These are phyloP conservation scores for Kuraishia ogatae DNA, from an alignment of 805 yeast genomes.

Conservation along the genomic window DNA sequence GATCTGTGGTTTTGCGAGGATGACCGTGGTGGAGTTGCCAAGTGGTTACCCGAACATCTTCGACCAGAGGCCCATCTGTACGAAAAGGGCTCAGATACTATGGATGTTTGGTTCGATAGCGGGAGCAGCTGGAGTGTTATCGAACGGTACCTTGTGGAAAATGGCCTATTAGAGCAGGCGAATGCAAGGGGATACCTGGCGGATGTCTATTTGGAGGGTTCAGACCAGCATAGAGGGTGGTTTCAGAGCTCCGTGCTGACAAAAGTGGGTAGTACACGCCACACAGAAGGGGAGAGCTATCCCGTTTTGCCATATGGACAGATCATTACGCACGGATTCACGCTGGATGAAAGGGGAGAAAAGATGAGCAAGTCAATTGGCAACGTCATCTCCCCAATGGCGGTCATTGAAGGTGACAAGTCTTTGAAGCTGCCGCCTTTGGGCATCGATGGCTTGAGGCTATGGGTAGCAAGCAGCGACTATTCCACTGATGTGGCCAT, in stretches of 20 bases:
- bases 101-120: constrained; percentile 99
- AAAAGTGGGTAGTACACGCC: constrained; percentile 53
- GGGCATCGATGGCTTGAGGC: constrained; percentile 86
- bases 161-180: constrained; percentile 23
- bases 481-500: constrained; percentile 74
- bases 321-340: constrained; percentile 90
- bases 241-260: constrained; percentile 89
- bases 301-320: constrained; percentile 51
- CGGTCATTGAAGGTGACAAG: constrained; percentile 54
- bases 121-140: constrained; percentile 85
- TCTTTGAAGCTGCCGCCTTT: constrained; percentile 46
- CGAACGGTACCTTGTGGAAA: constrained; percentile 26
- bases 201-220: constrained; percentile 89
- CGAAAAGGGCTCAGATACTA: constrained; percentile 74
- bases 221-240: constrained; percentile 99
- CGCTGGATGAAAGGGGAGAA: constrained; percentile 72
- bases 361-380: constrained; percentile 96
- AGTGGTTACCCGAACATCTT: constrained; percentile 66
- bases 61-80: constrained; percentile 33
- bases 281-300: no score
- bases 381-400: constrained; percentile 63
- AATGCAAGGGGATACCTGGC: constrained; percentile 38
- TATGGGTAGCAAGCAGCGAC: constrained; percentile 87
- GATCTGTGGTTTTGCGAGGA: constrained; percentile 71
- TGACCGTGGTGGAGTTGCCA: constrained; percentile 19